These are phyloP conservation scores for Dissophora ornata DNA, from an alignment of 192 early-diverging fungal species.

Conservation along the genomic window DNA sequence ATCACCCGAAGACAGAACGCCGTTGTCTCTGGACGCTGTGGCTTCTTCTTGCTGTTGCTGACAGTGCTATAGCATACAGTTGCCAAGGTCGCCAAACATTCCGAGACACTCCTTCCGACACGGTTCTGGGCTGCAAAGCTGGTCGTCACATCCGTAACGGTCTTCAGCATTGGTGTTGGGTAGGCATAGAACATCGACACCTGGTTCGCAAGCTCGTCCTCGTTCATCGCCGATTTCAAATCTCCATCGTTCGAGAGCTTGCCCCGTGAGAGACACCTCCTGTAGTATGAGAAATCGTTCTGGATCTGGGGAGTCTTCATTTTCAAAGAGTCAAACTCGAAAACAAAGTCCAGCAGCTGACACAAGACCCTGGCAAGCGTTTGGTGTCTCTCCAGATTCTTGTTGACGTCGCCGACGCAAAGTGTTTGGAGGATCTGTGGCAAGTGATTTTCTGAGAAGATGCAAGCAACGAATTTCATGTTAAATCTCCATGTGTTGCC, in stretches of 20 bases:
- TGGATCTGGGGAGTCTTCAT: constrained; percentile 87
- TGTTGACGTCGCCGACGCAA: constrained; percentile 70
- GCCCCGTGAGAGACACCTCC: constrained; percentile 86
- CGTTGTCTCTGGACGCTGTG: constrained; percentile 68
- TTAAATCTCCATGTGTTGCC: too few relatives aligned
- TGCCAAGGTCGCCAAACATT: constrained; percentile 80
- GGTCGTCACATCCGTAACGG: constrained; percentile 83
- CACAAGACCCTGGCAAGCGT: constrained; percentile 84
- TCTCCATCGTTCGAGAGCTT: constrained; percentile 71
- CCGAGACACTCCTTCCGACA: constrained; percentile 67
- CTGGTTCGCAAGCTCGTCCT: constrained; percentile 89
- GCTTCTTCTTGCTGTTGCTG: constrained; percentile 67
- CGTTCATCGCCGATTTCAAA: constrained; percentile 69
- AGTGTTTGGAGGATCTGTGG: constrained; percentile 74
- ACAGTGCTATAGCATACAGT: constrained; percentile 85
- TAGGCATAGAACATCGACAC: constrained; percentile 98
- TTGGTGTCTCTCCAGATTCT: constrained; percentile 78
- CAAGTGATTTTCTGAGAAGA: constrained; percentile 70
- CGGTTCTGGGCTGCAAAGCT: constrained; percentile 68
- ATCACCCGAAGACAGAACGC: constrained; percentile 89
- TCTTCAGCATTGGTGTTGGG: constrained; percentile 92
- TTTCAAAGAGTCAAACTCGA: constrained; percentile 94
- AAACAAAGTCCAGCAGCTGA: constrained; percentile 86
- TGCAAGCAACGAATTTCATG: too few relatives aligned
- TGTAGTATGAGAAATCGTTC: constrained; percentile 98